Conservation (phyloP, 2,329 filamentous ascomycete genomes). For the Lecanosticta acicola region DNA sequence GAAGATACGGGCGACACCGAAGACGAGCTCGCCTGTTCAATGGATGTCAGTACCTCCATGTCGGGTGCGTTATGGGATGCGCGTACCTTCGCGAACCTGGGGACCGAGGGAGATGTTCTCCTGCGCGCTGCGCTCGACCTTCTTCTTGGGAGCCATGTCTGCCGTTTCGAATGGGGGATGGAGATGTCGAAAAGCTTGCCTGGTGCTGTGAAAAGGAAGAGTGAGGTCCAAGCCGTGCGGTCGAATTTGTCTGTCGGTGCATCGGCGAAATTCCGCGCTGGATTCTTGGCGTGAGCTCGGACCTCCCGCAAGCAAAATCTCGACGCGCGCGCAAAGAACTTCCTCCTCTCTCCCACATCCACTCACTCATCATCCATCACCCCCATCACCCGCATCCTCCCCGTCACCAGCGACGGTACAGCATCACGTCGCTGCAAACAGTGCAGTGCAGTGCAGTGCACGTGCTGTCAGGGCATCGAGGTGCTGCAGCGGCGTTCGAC, state of each 20-base stretch:
- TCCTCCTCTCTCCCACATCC: constrained; percentile 3
- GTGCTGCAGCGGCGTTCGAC: not conserved
- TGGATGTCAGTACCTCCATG: constrained; percentile 19
- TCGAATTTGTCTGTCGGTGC: constrained; percentile 5
- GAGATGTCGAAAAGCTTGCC: constrained; percentile 1
- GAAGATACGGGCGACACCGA: constrained; percentile 97
- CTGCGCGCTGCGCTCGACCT: constrained; percentile 67
- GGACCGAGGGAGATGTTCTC: constrained; percentile 99
- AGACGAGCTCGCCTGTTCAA: constrained; percentile 79
- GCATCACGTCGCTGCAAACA: not conserved
- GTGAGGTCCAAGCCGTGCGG: constrained; percentile 4
- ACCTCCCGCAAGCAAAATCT: constrained; percentile 3
- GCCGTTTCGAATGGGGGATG: constrained; percentile 29
- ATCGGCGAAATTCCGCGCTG: constrained; percentile 6
- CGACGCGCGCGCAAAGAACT: constrained; percentile 2
- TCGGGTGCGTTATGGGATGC: constrained; percentile 6
- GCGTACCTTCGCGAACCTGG: constrained; percentile 78
- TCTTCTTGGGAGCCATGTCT: constrained; percentile 94
- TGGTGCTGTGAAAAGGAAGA: constrained; percentile 13
- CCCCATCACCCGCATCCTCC: too few species aligned
- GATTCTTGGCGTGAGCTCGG: constrained; percentile 8
- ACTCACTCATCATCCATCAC: too few species aligned
- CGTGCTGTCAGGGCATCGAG: not conserved
- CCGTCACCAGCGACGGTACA: too few species aligned
- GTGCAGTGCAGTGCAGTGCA: not conserved